Evolutionary conservation across 148 eudicot species (phyloP).

Genomic region (Linanthus parryae): DNA sequence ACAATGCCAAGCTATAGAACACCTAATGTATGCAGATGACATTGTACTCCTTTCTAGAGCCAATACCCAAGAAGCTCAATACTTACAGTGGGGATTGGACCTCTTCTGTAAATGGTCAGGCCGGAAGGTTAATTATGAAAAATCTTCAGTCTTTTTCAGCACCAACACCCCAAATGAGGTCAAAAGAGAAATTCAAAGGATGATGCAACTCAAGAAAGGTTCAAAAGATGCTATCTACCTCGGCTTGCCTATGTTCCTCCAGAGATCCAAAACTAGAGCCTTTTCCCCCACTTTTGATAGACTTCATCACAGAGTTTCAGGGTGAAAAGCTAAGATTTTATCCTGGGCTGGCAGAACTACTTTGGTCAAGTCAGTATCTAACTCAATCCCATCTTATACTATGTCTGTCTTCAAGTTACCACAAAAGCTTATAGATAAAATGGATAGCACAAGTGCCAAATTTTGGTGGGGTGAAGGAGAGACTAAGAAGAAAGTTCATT

Average conservation of each 20-base stretch:
- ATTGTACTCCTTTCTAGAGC: not conserved
- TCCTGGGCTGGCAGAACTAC: not conserved
- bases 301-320: not conserved
- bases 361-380: not conserved
- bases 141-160: not conserved
- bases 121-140: not conserved
- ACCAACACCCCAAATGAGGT: not conserved
- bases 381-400: not conserved
- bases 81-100: not conserved
- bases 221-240: not conserved
- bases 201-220: not conserved
- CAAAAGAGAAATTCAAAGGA: not conserved
- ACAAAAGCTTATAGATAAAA: not conserved
- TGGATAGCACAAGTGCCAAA: not conserved
- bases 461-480: conserved; percentile 2
- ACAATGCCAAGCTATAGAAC: not conserved
- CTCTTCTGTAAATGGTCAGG: not conserved
- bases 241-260: not conserved
- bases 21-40: not conserved
- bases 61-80: not conserved
- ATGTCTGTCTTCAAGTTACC: not conserved
- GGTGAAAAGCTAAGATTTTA: not conserved
- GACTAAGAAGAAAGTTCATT: not conserved
- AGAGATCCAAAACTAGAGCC: too few species aligned
- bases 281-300: not conserved